These are phyloP conservation scores for Trichoderma oligosporum DNA, from an alignment of 2,329 filamentous ascomycete species.

Conservation along the genomic window DNA sequence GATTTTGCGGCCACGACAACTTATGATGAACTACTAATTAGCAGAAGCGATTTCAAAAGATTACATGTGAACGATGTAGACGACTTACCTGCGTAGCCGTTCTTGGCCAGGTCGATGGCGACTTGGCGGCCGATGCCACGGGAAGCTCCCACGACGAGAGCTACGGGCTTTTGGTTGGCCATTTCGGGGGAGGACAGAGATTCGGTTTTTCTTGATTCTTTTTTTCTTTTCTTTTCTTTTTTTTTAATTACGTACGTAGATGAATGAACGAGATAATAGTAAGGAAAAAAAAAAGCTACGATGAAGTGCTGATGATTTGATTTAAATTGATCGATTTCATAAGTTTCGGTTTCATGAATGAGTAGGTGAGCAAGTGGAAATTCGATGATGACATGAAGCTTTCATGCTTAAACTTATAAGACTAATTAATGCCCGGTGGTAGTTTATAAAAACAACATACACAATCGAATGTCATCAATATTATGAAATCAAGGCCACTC, in stretches of 20 bases:
- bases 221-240: too few species aligned
- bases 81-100: conserved; percentile 62
- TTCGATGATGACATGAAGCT: background rate
- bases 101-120: conserved; percentile 69
- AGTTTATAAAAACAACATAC: background rate
- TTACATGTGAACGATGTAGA: background rate
- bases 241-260: too few species aligned
- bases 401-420: background rate
- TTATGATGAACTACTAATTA: conserved; percentile 30
- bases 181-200: too few species aligned
- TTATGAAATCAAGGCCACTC: background rate
- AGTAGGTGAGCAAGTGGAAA: background rate
- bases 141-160: conserved; percentile 70
- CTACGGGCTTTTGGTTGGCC: conserved; percentile 47
- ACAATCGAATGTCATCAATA: background rate
- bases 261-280: too few species aligned
- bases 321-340: background rate
- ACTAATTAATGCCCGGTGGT: background rate
- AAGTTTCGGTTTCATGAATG: background rate
- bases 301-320: background rate
- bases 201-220: too few species aligned
- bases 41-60: background rate
- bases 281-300: background rate
- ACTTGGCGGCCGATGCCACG: conserved; percentile 78
- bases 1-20: conserved; percentile 77